Evolutionary conservation across 2,329 filamentous ascomycete species (phyloP), one percentile per base, ranked within the genome.

Genomic region (Plectosphaerella cucumerina): DNA sequence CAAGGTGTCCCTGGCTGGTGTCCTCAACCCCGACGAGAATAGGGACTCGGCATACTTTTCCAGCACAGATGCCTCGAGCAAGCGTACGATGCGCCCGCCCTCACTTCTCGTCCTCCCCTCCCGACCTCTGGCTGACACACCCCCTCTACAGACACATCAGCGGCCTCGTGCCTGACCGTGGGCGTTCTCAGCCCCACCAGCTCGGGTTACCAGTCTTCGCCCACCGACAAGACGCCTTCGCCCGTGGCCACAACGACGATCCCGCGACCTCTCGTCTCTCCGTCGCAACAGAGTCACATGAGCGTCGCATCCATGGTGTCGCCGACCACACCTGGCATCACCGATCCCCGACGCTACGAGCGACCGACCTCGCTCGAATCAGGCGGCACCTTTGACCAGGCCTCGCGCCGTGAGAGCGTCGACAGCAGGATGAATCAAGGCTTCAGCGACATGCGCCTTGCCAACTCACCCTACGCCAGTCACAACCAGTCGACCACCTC

Each of bases 401-500:
- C 65, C 41, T 62, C 63, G 5, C 80, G 87, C 52, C 81, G 89
- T 48, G 89, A 90, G 69, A 92, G 88, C 60, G 86, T 92, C 5
- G 88, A 92, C 66, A 90, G 87, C 66, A 81, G 87, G 55, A 85
- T 92, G 65, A 89, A 89, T 61, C 82, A 84, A 57, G 80, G 80
- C 43, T 85, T 92, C 31, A 80, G 77, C 51, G 85, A 89, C 44
- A 78, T 92, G 68, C 78, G 83, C 58, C 75, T 92, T 46, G 82
- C 83, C 48, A 77, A 76, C 2, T 88, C 86, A 6, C 87, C 87
- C 1, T 92, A 91, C 61, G 81, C 86, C 21, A 90, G 84, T 64
- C 84, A 87, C 59, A 91, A 92, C 66, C 83, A 86, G 50, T 91
- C 87, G 2, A 87, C 87, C 3, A 83, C 83, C 2, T 91, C 88